Evolutionary conservation across 208 protist genomes (phyloP).

Genomic region (Trypanosoma caninum): DNA sequence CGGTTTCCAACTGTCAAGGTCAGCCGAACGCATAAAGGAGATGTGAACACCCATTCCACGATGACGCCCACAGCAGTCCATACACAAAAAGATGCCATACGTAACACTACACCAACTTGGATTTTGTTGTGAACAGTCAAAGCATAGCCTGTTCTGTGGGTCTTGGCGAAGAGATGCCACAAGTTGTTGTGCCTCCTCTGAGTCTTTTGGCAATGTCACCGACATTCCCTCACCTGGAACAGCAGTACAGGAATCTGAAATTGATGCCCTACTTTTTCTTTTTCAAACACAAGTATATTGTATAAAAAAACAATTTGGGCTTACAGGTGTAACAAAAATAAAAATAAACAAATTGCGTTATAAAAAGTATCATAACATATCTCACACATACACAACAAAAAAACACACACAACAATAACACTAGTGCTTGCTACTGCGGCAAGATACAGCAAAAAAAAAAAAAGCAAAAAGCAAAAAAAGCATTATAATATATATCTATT

Average conservation of each 20-base stretch:
- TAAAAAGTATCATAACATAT: too few species aligned
- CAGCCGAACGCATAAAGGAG: conserved; percentile 93
- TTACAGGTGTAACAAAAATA: too few species aligned
- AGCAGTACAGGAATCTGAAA: too few species aligned
- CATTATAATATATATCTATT: neutral
- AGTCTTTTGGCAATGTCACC: conserved; percentile 36
- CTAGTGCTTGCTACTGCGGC: too few species aligned
- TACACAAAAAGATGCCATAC: conserved; percentile 96
- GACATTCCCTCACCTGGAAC: neutral
- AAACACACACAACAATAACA: too few species aligned
- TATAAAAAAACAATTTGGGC: too few species aligned
- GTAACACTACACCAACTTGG: conserved; percentile 96
- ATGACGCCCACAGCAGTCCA: conserved; percentile 95
- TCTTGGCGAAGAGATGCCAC: conserved; percentile 54
- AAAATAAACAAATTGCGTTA: too few species aligned
- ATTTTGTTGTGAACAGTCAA: conserved; percentile 96
- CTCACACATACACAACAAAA: too few species aligned
- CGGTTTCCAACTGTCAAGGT: conserved; percentile 89
- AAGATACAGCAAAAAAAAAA: neutral
- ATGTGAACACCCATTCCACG: conserved; percentile 95
- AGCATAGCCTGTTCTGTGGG: conserved; percentile 91
- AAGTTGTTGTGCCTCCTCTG: conserved; percentile 73
- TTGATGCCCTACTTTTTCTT: neutral
- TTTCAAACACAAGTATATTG: neutral
- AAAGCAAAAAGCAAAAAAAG: neutral